Base-by-base conservation (phyloP, 345 rosid species). In the Noccaea bulbosa region DNA sequence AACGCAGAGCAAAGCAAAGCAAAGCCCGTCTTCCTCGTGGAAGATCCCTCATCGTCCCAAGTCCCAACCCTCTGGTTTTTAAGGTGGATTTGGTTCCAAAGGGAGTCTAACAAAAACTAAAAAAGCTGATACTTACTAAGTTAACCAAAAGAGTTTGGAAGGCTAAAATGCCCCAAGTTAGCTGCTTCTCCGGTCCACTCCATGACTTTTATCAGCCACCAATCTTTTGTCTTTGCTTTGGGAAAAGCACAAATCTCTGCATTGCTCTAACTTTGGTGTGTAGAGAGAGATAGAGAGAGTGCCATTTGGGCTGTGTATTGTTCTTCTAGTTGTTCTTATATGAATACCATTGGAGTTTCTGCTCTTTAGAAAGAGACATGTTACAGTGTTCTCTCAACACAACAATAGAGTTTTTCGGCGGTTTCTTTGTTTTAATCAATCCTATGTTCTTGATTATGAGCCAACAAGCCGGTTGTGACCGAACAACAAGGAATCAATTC, bases 51-150 rank as follows among this genome's bases (percentile, higher is more conserved):
- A 65, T 58, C 41, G 11, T 73, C 72, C 67, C 77, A 73, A 41
- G 67, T 66, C 72, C 65, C 66, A 57, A 57, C 66, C 53, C 33
- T 74, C 47, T 66, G 51, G 49, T 60, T 70, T 39, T 74, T 57
- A 45, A 58, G 61, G 71, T 50, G 69, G 74, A 61, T 75, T 61
- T 69, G 64, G 74, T 68, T 68, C 49, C 38, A 17, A 52, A 54
- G 78, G 78, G 74, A 61, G 78, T 67, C 78, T 75, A 75, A 75
- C 73, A 60, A 67, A 73, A 43, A 45, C 56, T 67, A 20, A 20
- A 20, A 66, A 58, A 58, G 77, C 47, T 74, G 72, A 22, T 65
- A 57, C 47, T 49, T 65, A 39, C 47, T 41, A 50, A 73, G 68
- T 62, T 46, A 62, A 62, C 74, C 69, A 74, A 54, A 62, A 44